Conservation (phyloP, 139 green algal species). For the Chlorella sp. region DNA sequence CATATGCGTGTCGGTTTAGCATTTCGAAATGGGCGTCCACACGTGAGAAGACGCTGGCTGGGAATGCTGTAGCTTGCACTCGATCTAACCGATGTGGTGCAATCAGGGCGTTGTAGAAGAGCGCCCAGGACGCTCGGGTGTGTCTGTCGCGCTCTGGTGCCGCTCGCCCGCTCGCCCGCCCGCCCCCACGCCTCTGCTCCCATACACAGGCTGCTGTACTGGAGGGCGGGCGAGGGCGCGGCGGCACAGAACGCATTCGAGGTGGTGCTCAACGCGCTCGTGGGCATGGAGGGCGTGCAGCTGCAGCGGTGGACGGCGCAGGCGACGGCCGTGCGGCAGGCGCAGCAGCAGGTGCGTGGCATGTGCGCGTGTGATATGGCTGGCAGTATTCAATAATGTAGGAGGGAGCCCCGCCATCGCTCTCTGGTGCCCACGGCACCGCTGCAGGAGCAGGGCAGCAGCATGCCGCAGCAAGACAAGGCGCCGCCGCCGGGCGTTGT, state of each 20-base stretch:
- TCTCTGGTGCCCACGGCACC: neutral
- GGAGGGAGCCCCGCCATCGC: too few relatives aligned
- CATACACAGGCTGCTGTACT: conserved; percentile 25
- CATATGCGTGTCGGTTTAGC: neutral
- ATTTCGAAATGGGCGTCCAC: conserved; percentile 14
- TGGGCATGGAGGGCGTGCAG: neutral
- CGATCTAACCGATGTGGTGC: too few relatives aligned
- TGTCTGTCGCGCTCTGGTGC: too few relatives aligned
- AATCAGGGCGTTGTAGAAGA: too few relatives aligned
- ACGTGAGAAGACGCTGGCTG: too few relatives aligned
- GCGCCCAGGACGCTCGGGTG: too few relatives aligned
- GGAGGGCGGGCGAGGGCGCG: conserved; percentile 1
- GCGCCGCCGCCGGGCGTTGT: neutral
- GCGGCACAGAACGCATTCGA: conserved; percentile 15
- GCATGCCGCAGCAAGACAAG: neutral
- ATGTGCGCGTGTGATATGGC: neutral
- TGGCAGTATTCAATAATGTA: neutral
- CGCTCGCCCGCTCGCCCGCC: too few relatives aligned
- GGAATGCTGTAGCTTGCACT: too few relatives aligned
- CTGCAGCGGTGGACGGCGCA: conserved; percentile 7
- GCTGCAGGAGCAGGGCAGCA: neutral
- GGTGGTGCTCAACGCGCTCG: conserved; percentile 5
- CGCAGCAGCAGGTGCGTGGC: neutral
- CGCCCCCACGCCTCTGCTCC: too few relatives aligned
- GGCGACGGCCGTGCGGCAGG: conserved; percentile 2